phyloP scores from a whole-genome alignment of 1,284 basidiomycete species.

The Melampsora abietis-canadensis region DNA sequence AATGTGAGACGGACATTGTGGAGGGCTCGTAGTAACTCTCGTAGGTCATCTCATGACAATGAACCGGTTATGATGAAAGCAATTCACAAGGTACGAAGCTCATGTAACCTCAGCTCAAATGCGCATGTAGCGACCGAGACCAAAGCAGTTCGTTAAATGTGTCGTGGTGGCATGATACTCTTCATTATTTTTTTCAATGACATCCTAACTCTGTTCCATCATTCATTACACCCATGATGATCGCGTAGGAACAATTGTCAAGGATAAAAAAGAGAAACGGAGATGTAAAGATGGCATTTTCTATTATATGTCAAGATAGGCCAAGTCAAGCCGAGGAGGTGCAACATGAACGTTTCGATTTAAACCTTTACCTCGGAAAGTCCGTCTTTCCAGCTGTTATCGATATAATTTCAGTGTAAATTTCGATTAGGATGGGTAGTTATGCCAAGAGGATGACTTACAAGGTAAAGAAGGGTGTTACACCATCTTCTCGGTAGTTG shows the following conservation, averaged over 20 bases:
- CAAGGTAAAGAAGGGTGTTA: constrained; percentile 79
- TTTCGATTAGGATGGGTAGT: neutral
- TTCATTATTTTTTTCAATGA: neutral
- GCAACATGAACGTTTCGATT: neutral
- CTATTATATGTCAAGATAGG: neutral
- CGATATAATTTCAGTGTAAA: neutral
- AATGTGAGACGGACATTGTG: too few species aligned
- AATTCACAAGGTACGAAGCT: too few species aligned
- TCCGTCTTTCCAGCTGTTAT: constrained; percentile 15
- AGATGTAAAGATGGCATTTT: neutral
- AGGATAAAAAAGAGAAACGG: neutral
- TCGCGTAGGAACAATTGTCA: neutral
- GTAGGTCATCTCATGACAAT: too few species aligned
- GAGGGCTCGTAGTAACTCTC: too few species aligned
- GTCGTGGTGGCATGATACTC: neutral
- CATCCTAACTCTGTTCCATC: neutral
- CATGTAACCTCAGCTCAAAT: too few species aligned
- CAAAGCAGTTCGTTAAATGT: too few species aligned
- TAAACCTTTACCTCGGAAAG: constrained; percentile 20
- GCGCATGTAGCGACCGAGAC: too few species aligned
- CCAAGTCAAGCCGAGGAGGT: neutral
- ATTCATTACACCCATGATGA: neutral
- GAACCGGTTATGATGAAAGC: too few species aligned
- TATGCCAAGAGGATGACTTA: constrained; percentile 57
- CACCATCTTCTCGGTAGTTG: constrained; percentile 60